phyloP scores from a whole-genome alignment of 2,329 filamentous ascomycete species.

The Periglandula ipomoeae region DNA sequence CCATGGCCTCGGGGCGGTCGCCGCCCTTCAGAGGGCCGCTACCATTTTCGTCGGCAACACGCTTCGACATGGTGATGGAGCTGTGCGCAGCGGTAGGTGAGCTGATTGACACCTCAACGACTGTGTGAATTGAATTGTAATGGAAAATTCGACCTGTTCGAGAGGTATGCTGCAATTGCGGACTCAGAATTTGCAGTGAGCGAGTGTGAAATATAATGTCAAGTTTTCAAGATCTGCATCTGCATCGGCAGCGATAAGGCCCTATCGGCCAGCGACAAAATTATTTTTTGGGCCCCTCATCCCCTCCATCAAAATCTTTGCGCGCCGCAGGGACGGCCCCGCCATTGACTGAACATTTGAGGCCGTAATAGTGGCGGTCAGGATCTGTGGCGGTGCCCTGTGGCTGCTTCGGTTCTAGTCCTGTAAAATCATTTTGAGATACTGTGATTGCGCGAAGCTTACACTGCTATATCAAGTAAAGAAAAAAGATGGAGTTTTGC shows the following conservation, averaged over 20 bases:
- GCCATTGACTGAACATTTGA: too few species aligned
- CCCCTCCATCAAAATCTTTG: constrained; percentile 7
- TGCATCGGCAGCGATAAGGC: background rate
- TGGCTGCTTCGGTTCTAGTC: too few species aligned
- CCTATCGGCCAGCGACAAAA: constrained; percentile 2
- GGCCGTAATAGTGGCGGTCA: too few species aligned
- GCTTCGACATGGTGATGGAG: constrained; percentile 52
- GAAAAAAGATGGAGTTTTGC: too few species aligned
- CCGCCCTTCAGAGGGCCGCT: constrained; percentile 49
- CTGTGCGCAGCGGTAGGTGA: background rate
- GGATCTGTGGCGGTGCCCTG: background rate
- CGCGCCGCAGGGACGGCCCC: background rate
- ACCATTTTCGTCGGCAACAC: constrained; percentile 38
- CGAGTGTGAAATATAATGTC: too few species aligned
- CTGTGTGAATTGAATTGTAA: background rate
- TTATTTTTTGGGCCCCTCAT: constrained; percentile 8
- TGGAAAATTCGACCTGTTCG: rapidly evolving
- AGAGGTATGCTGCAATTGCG: too few species aligned
- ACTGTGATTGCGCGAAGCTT: too few species aligned
- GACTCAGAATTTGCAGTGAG: too few species aligned
- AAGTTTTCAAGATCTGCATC: background rate
- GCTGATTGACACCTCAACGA: background rate
- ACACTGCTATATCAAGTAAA: too few species aligned
- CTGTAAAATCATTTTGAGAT: too few species aligned
- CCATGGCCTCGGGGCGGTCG: constrained; percentile 54